Conservation (phyloP, 2,329 filamentous ascomycete species). For the Gliomastix tumulicola region DNA sequence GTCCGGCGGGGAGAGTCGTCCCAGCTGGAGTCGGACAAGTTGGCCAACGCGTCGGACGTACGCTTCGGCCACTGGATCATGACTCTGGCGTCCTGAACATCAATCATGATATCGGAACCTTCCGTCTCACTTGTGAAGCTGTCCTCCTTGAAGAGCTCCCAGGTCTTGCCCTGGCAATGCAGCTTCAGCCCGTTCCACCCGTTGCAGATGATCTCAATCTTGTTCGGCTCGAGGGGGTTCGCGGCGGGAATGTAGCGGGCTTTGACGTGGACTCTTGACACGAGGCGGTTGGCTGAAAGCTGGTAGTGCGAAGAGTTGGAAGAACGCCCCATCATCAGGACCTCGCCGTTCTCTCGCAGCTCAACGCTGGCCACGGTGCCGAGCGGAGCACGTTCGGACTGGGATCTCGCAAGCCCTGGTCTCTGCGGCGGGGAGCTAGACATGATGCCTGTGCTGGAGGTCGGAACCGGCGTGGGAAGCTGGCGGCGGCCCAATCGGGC, state of each 20-base stretch:
- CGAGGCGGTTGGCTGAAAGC: slow-evolving; percentile 82
- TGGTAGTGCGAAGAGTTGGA: slow-evolving; percentile 96
- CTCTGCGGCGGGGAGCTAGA: slow-evolving; percentile 72
- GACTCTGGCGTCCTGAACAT: slow-evolving; percentile 88
- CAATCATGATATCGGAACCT: slow-evolving; percentile 84
- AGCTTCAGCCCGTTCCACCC: slow-evolving; percentile 96
- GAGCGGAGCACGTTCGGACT: slow-evolving; percentile 74
- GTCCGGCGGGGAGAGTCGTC: slow-evolving; percentile 51
- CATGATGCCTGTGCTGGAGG: slow-evolving; percentile 86
- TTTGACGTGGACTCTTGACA: slow-evolving; percentile 89
- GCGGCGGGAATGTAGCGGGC: slow-evolving; percentile 72
- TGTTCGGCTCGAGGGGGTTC: slow-evolving; percentile 62
- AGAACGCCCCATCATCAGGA: slow-evolving; percentile 81
- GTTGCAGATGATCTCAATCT: slow-evolving; percentile 81
- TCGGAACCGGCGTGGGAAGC: slow-evolving; percentile 91
- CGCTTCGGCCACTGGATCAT: slow-evolving; percentile 78
- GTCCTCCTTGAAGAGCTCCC: slow-evolving; percentile 81
- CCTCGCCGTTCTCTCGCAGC: slow-evolving; percentile 74
- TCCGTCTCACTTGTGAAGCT: slow-evolving; percentile 86
- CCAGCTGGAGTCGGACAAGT: slow-evolving; percentile 63
- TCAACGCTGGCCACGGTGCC: slow-evolving; percentile 76
- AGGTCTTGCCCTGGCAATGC: slow-evolving; percentile 82
- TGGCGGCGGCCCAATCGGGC: slow-evolving; percentile 43
- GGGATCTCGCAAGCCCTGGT: slow-evolving; percentile 35
- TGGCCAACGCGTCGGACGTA: slow-evolving; percentile 35